Percentiles rank a stretch among this genome's conserved stretches.
These are phyloP conservation scores for Albifimbria verrucaria DNA, from an alignment of 2,329 filamentous ascomycete species.

Conservation along the genomic window DNA sequence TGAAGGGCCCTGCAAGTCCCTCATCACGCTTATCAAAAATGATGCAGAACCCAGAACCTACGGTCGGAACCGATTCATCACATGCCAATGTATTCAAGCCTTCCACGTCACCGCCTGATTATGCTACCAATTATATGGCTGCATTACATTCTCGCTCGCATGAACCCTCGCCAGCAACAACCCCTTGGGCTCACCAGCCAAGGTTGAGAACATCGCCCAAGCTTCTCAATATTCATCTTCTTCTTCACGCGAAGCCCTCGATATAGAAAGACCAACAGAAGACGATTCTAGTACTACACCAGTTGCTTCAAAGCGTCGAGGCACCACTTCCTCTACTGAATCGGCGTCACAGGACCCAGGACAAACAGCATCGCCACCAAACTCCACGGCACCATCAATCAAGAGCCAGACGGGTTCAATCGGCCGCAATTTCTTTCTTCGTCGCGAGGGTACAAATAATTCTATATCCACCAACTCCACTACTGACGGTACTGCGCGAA, in stretches of 20 bases:
- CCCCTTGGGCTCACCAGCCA: constrained; percentile 32
- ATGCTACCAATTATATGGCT: constrained; percentile 64
- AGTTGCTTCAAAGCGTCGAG: constrained; percentile 26
- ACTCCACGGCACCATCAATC: constrained; percentile 32
- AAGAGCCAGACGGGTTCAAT: constrained; percentile 38
- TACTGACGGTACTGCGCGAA: constrained; percentile 30
- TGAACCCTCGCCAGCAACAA: constrained; percentile 47
- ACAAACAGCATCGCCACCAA: constrained; percentile 22
- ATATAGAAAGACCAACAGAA: constrained; percentile 33
- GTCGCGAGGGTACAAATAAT: constrained; percentile 34
- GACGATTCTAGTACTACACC: constrained; percentile 24
- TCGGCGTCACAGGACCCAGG: constrained; percentile 21
- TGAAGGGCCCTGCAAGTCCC: constrained; percentile 35
- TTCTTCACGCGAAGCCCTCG: constrained; percentile 42
- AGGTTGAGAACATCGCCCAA: constrained; percentile 34
- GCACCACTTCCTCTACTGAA: constrained; percentile 35
- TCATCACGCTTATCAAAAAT: constrained; percentile 31
- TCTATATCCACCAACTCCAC: constrained; percentile 32
- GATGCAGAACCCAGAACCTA: constrained; percentile 51
- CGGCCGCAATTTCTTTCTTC: constrained; percentile 36
- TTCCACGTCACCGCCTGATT: constrained; percentile 52
- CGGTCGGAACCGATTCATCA: constrained; percentile 63
- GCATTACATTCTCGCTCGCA: constrained; percentile 62
- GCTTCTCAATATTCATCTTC: constrained; percentile 47
- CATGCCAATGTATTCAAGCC: constrained; percentile 63